A percentile compares a stretch with the other conserved stretches of the same genome.
phyloP scores from a whole-genome alignment of 306 rosid genomes.

The Casuarina glauca region DNA sequence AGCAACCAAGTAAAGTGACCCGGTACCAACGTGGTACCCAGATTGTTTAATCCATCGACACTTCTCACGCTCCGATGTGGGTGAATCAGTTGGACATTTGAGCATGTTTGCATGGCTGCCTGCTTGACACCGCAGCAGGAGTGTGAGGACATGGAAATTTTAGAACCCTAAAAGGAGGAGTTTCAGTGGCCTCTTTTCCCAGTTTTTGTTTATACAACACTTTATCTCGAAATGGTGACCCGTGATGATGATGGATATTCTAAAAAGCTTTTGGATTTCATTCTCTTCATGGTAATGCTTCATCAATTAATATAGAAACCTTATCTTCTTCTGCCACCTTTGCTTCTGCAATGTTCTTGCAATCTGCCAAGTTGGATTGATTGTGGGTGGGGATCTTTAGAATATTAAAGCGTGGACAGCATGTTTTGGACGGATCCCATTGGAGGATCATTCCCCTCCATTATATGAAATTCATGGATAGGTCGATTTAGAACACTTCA shows the following conservation, averaged over 20 bases:
- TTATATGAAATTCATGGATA: slow-evolving; percentile 18
- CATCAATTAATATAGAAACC: slow-evolving; percentile 29
- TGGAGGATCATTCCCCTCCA: slow-evolving; percentile 27
- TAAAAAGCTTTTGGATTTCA: slow-evolving; percentile 29
- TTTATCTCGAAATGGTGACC: neutral
- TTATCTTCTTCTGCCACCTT: slow-evolving; percentile 41
- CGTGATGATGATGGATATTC: slow-evolving; percentile 14
- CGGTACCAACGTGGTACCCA: neutral
- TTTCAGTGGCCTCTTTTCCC: slow-evolving; percentile 14
- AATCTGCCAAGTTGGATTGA: slow-evolving; percentile 27
- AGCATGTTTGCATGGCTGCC: neutral
- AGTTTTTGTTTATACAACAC: slow-evolving; percentile 6
- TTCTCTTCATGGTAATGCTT: slow-evolving; percentile 21
- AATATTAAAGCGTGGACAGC: slow-evolving; percentile 30
- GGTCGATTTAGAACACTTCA: neutral
- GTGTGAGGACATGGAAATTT: slow-evolving; percentile 1
- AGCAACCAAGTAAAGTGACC: slow-evolving; percentile 32
- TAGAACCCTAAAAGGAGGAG: neutral
- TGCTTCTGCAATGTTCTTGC: slow-evolving; percentile 51
- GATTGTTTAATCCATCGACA: neutral
- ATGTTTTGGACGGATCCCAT: slow-evolving; percentile 46
- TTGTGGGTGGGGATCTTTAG: slow-evolving; percentile 28
- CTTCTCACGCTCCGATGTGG: neutral
- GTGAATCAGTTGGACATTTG: no score
- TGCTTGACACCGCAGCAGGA: slow-evolving; percentile 12